Evolutionary conservation across 768 basidiomycete genomes (phyloP).

Genomic region (Heimioporus sp.): DNA sequence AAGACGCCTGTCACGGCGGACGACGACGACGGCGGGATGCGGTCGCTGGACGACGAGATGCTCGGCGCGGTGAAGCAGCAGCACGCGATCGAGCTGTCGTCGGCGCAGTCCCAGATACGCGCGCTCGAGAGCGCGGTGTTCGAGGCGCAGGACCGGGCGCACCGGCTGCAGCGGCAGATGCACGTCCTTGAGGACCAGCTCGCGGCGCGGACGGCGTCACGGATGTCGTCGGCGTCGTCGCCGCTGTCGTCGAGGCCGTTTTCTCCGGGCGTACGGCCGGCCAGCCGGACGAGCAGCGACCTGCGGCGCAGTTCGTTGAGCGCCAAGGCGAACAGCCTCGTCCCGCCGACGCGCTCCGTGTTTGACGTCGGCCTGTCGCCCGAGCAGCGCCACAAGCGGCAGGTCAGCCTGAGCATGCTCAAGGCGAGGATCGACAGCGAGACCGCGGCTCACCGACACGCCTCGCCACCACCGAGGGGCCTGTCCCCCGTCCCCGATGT

Average conservation of each 20-base stretch:
- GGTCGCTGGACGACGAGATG: conserved; percentile 73
- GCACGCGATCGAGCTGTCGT: conserved; percentile 76
- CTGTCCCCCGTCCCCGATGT: conserved; percentile 51
- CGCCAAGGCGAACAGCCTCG: conserved; percentile 28
- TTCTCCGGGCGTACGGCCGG: conserved; percentile 46
- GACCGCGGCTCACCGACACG: conserved; percentile 42
- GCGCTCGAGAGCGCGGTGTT: conserved; percentile 71
- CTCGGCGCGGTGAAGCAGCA: conserved; percentile 67
- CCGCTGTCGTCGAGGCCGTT: conserved; percentile 44
- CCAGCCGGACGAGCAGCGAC: conserved; percentile 40
- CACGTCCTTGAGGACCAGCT: conserved; percentile 66
- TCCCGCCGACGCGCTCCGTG: conserved; percentile 50
- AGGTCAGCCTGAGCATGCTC: conserved; percentile 84
- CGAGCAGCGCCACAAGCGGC: conserved; percentile 78
- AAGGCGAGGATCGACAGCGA: conserved; percentile 90
- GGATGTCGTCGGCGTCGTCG: conserved; percentile 38
- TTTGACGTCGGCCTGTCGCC: conserved; percentile 71
- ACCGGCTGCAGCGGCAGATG: conserved; percentile 68
- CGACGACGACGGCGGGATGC: conserved; percentile 36
- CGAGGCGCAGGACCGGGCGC: conserved; percentile 67
- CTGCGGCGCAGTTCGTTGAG: conserved; percentile 36
- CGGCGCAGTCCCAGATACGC: conserved; percentile 77
- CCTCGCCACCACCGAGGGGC: conserved; percentile 54
- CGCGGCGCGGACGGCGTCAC: conserved; percentile 41
- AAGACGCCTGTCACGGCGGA: conserved; percentile 41